phyloP scores from a whole-genome alignment of 345 rosid genomes.

The Lumnitzera racemosa region DNA sequence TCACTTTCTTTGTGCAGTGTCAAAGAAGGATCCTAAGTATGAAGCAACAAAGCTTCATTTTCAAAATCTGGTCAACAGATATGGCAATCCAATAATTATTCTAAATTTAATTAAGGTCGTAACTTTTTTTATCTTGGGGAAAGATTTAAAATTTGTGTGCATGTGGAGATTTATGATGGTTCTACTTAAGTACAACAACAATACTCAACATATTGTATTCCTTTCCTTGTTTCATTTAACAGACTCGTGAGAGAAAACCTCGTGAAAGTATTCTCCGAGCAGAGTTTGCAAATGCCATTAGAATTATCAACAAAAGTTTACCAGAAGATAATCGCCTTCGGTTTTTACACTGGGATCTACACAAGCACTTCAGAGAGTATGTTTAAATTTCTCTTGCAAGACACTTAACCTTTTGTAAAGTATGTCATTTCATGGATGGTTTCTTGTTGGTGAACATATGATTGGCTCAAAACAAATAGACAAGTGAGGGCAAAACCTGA shows the following conservation, averaged over 20 bases:
- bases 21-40: constrained; percentile 65
- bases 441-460: not conserved
- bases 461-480: too few species aligned
- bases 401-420: not conserved
- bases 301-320: constrained; percentile 57
- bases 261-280: constrained; percentile 83
- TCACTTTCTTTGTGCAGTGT: constrained; percentile 43
- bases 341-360: constrained; percentile 91
- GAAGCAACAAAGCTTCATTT: constrained; percentile 92
- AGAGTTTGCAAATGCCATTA: constrained; percentile 85
- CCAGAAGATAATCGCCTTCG: constrained; percentile 58
- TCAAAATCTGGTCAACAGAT: constrained; percentile 85
- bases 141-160: constrained; percentile 1
- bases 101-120: constrained; percentile 88
- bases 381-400: constrained; percentile 1
- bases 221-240: constrained; percentile 12
- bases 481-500: too few species aligned
- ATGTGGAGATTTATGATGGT: constrained; percentile 1
- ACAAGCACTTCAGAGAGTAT: constrained; percentile 78
- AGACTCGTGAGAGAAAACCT: constrained; percentile 92
- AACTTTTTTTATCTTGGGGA: constrained; percentile 1
- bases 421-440: constrained; percentile 3
- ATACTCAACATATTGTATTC: constrained; percentile 7
- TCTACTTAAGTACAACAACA: constrained; percentile 1
- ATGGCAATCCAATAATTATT: constrained; percentile 88